phyloP scores from a whole-genome alignment of 164 flowering plant species.

The Aristolochia fimbriata region DNA sequence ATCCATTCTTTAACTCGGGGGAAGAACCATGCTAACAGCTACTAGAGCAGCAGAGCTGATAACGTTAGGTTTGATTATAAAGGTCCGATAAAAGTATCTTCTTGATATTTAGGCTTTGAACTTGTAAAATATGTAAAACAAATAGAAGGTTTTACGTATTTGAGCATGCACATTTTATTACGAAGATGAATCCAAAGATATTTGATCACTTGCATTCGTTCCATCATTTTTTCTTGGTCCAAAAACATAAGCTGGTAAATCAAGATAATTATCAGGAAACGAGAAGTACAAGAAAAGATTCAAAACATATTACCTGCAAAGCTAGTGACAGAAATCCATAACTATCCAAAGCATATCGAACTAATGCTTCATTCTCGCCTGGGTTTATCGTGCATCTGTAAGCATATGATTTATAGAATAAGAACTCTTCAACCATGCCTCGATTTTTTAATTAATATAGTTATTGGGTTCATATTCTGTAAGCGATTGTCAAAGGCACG shows the following conservation, averaged over 20 bases:
- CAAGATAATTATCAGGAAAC: background rate
- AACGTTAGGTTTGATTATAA: no score
- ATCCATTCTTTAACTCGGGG: no score
- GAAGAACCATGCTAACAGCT: no score
- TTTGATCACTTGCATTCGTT: no score
- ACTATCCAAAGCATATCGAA: conserved; percentile 89
- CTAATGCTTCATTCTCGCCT: conserved; percentile 94
- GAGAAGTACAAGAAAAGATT: background rate
- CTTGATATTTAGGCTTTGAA: no score
- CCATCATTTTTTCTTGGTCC: background rate
- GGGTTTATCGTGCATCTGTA: conserved; percentile 93
- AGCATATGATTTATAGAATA: conserved; percentile 2
- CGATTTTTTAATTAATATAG: background rate
- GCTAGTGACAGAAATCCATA: conserved; percentile 78
- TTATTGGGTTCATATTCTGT: background rate
- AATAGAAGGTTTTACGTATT: no score
- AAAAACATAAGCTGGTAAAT: background rate
- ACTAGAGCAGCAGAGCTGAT: no score
- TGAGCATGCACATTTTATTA: no score
- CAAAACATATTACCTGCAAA: conserved; percentile 44
- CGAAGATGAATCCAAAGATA: no score
- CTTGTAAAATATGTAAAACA: no score
- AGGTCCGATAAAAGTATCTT: no score
- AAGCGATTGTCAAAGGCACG: background rate
- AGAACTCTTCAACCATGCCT: background rate